A percentile compares a stretch with the other conserved stretches of the same genome.
phyloP scores from a whole-genome alignment of 495 filamentous ascomycete species.

The Apodospora peruviana region DNA sequence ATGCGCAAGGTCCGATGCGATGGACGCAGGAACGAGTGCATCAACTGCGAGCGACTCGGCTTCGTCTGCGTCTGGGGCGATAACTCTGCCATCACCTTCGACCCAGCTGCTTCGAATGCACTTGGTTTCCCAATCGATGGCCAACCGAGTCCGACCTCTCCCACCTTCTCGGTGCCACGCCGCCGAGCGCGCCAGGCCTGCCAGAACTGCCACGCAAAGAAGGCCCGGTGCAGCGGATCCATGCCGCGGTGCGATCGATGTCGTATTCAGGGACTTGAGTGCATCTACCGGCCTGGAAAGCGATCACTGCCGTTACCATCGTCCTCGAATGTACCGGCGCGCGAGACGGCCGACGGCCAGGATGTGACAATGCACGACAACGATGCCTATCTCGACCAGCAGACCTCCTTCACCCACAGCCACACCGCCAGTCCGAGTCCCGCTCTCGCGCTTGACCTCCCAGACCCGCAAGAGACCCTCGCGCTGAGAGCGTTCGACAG shows the following conservation, averaged over 20 bases:
- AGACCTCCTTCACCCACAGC: conserved; percentile 12
- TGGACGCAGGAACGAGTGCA: conserved; percentile 37
- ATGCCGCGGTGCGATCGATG: conserved; percentile 44
- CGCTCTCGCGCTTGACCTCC: conserved; percentile 6
- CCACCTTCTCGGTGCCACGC: conserved; percentile 34
- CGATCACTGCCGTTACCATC: conserved; percentile 24
- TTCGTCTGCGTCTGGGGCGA: conserved; percentile 47
- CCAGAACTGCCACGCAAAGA: conserved; percentile 42
- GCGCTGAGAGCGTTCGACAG: conserved; percentile 38
- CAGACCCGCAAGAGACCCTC: conserved; percentile 33
- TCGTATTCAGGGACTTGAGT: conserved; percentile 41
- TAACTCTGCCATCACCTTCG: conserved; percentile 19
- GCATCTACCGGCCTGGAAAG: conserved; percentile 43
- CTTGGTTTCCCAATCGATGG: conserved; percentile 12
- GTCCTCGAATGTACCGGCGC: background rate
- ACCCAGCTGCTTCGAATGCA: conserved; percentile 5
- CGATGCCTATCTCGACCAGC: conserved; percentile 8
- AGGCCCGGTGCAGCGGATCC: conserved; percentile 44
- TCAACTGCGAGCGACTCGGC: conserved; percentile 45
- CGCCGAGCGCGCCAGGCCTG: conserved; percentile 46
- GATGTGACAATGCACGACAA: conserved; percentile 12
- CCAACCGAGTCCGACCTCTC: background rate
- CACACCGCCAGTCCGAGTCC: conserved; percentile 18
- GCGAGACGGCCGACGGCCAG: background rate
- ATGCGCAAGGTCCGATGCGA: conserved; percentile 48